Conservation (phyloP, 106 monocot species). For the Apostasia shenzhenica region DNA sequence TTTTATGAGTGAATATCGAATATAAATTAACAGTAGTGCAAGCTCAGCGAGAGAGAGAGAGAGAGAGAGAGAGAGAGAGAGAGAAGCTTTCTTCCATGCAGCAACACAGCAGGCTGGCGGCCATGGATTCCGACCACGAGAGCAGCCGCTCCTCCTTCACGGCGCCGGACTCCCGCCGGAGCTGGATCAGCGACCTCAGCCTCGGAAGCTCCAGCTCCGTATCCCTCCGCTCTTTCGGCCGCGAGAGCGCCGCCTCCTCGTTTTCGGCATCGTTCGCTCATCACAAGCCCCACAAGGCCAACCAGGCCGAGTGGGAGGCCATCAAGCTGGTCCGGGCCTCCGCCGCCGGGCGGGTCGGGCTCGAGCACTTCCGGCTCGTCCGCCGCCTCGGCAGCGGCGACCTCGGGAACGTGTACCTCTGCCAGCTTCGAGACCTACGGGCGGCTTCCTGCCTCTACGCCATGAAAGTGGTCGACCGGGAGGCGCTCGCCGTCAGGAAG, state of each 20-base stretch:
- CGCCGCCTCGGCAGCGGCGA: constrained; percentile 63
- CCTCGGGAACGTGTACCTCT: constrained; percentile 65
- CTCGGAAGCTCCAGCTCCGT: constrained; percentile 36
- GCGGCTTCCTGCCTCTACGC: constrained; percentile 34
- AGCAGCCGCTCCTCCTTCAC: constrained; percentile 52
- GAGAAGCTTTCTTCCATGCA: too few relatives aligned
- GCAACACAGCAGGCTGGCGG: neutral
- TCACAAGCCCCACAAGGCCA: constrained; percentile 41
- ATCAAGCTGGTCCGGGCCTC: constrained; percentile 23
- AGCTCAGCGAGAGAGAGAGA: too few relatives aligned
- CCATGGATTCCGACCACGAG: constrained; percentile 40
- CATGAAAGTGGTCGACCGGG: constrained; percentile 65
- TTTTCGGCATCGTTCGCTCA: neutral
- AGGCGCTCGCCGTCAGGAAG: constrained; percentile 53
- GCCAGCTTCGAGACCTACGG: constrained; percentile 30
- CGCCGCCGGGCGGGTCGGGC: constrained; percentile 21
- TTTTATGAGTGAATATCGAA: too few relatives aligned
- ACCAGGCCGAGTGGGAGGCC: constrained; percentile 54
- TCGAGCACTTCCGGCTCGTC: constrained; percentile 57
- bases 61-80: neutral
- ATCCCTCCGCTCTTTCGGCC: constrained; percentile 24
- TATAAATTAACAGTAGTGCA: too few relatives aligned
- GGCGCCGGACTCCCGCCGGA: constrained; percentile 24
- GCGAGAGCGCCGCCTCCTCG: constrained; percentile 12
- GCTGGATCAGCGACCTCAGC: constrained; percentile 31